Evolutionary conservation across 768 basidiomycete species (phyloP).

Genomic region (Panaeolus papilionaceus): DNA sequence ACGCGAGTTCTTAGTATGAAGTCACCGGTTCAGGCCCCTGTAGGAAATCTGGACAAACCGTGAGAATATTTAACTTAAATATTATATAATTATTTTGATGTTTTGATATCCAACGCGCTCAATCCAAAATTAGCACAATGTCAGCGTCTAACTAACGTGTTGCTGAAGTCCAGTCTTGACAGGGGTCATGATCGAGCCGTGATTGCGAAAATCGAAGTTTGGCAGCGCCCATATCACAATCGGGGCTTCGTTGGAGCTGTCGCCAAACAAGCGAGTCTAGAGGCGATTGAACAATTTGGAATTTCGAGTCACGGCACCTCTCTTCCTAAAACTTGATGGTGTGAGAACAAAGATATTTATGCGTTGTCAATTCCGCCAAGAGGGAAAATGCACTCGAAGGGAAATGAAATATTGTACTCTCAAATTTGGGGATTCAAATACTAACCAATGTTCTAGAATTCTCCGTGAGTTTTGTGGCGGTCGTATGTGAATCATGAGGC

Average conservation of each 20-base stretch:
- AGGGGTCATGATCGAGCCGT: slow-evolving; percentile 2
- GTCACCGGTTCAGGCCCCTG: background rate
- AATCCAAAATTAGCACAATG: slow-evolving; percentile 9
- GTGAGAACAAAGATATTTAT: background rate
- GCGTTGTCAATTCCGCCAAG: too few species aligned
- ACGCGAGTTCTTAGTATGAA: background rate
- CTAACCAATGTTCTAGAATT: background rate
- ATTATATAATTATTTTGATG: background rate
- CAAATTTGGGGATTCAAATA: background rate
- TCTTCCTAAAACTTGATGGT: background rate
- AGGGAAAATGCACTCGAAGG: background rate
- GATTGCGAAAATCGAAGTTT: background rate
- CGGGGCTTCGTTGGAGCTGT: too few species aligned
- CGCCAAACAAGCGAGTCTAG: too few species aligned
- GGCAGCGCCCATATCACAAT: background rate
- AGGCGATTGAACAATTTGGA: background rate
- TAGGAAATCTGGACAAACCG: background rate
- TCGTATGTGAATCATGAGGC: background rate
- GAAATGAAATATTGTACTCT: background rate
- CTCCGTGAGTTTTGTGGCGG: slow-evolving; percentile 8
- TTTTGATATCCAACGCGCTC: background rate
- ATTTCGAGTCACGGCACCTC: background rate
- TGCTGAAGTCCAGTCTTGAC: background rate
- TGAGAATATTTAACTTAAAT: background rate
- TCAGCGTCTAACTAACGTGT: slow-evolving; percentile 10